Evolutionary conservation across 1,284 basidiomycete species (phyloP).

Genomic region (Porodaedalea pini): DNA sequence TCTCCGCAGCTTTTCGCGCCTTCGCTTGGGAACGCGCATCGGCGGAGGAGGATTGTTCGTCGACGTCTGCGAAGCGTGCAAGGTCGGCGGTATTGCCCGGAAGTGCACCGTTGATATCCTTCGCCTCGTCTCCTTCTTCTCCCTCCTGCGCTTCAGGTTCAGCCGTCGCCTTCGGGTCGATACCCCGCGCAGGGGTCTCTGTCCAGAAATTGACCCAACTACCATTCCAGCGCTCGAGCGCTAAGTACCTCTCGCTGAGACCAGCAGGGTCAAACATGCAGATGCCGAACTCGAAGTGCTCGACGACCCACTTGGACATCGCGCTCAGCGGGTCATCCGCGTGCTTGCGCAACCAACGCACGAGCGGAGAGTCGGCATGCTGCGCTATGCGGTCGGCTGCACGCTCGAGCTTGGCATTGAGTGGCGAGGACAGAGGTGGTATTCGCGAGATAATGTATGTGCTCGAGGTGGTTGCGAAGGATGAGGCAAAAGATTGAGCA

Average conservation of each 20-base stretch:
- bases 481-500: slow-evolving; percentile 1
- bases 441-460: slow-evolving; percentile 7
- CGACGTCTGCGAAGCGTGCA: slow-evolving; percentile 26
- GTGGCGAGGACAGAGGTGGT: slow-evolving; percentile 22
- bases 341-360: slow-evolving; percentile 48
- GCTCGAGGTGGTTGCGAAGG: slow-evolving; percentile 4
- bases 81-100: slow-evolving; percentile 25
- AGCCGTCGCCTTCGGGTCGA: neutral
- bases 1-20: slow-evolving; percentile 28
- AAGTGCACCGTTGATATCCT: neutral
- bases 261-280: slow-evolving; percentile 54
- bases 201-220: slow-evolving; percentile 58
- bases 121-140: slow-evolving; percentile 20
- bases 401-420: slow-evolving; percentile 29
- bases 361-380: slow-evolving; percentile 39
- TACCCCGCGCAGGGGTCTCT: slow-evolving; percentile 30
- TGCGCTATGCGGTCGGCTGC: slow-evolving; percentile 35
- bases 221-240: slow-evolving; percentile 43
- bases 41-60: neutral
- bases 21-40: slow-evolving; percentile 19
- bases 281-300: slow-evolving; percentile 52
- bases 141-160: neutral
- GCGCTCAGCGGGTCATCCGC: slow-evolving; percentile 44
- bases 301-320: slow-evolving; percentile 46
- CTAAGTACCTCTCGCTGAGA: slow-evolving; percentile 43